phyloP scores from a whole-genome alignment of 2,329 filamentous ascomycete species.

The Aspergillus puulaauensis region DNA sequence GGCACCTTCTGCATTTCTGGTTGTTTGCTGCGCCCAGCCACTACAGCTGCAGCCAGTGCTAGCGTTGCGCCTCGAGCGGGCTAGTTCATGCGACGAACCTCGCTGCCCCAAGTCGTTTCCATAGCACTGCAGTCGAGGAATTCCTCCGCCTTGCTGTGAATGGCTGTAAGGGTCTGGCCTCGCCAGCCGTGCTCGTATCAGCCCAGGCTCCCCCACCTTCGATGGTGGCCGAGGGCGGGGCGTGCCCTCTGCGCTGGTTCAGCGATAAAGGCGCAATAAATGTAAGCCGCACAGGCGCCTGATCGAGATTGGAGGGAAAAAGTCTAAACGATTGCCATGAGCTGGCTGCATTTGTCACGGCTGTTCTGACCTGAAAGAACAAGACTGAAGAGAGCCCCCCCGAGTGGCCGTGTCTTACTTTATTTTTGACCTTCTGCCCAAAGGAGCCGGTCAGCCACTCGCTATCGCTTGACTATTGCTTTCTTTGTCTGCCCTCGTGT shows the following conservation, averaged over 20 bases:
- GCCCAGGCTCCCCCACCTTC: not conserved
- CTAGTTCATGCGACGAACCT: not conserved
- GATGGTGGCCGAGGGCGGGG: not conserved
- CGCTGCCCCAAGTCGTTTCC: not conserved
- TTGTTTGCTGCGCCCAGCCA: not conserved
- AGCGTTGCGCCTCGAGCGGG: too few relatives aligned
- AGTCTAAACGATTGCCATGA: too few relatives aligned
- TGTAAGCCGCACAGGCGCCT: not conserved
- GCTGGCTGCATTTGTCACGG: not conserved
- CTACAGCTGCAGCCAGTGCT: too few relatives aligned
- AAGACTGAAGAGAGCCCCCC: not conserved
- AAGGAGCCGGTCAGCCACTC: not conserved
- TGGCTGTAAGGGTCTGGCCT: not conserved
- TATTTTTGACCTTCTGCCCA: too few relatives aligned
- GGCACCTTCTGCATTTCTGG: too few relatives aligned
- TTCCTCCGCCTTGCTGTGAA: not conserved
- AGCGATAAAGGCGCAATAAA: not conserved
- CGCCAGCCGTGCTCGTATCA: not conserved
- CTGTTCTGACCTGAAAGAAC: not conserved
- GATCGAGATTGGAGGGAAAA: not conserved
- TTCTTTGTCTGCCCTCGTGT: not conserved
- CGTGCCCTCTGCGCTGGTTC: too few relatives aligned
- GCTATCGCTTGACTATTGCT: not conserved
- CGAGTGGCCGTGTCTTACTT: too few relatives aligned
- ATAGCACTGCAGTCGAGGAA: rapidly evolving